Percentiles rank a stretch among this genome's conserved stretches.
These are phyloP conservation scores for Psidium guajava DNA, from an alignment of 345 rosid species.

Conservation along the genomic window DNA sequence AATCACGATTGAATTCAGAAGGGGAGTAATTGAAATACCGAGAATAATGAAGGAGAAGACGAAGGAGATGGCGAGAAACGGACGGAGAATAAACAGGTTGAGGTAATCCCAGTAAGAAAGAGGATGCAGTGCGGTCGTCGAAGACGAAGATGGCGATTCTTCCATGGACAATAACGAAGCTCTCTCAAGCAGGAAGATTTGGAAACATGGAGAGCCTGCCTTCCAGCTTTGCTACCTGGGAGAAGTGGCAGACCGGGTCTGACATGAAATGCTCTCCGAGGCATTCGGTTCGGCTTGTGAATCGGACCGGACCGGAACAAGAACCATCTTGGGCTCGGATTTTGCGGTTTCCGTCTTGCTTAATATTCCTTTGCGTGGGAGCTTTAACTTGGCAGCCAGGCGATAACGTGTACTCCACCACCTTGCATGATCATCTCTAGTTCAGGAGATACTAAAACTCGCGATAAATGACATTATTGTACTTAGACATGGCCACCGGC, in stretches of 20 bases:
- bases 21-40: constrained; percentile 17
- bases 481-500: no score
- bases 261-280: not conserved
- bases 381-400: not conserved
- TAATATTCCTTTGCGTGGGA: not conserved
- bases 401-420: not conserved
- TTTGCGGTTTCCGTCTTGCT: no score
- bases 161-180: constrained; percentile 6
- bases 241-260: not conserved
- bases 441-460: not conserved
- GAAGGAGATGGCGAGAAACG: constrained; percentile 44
- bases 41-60: constrained; percentile 40
- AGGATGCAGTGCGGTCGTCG: constrained; percentile 1
- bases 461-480: not conserved
- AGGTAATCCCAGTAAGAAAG: constrained; percentile 15
- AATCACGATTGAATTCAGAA: not conserved
- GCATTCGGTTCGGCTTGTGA: not conserved
- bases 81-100: constrained; percentile 36
- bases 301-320: not conserved
- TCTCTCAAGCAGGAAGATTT: not conserved
- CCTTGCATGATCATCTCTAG: not conserved
- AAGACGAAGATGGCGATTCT: not conserved
- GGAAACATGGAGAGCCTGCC: not conserved
- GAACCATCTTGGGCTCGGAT: not conserved
- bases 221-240: not conserved